Percentiles rank a stretch among this genome's conserved stretches.
Evolutionary conservation across 805 yeast species (phyloP).

Genomic region (Candida awuae): DNA sequence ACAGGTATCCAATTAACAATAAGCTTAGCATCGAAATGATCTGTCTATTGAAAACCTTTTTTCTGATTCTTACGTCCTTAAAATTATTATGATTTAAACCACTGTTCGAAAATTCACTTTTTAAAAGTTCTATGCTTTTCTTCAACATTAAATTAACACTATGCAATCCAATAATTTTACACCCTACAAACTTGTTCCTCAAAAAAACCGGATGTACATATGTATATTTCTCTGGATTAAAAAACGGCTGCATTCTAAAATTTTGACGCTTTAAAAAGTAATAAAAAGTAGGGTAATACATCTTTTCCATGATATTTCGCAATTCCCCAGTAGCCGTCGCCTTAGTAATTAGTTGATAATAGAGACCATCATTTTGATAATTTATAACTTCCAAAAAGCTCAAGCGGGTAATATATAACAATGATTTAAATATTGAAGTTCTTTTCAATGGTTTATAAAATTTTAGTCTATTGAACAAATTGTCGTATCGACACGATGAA

Average conservation of each 20-base stretch:
- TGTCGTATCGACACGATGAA: constrained; percentile 1
- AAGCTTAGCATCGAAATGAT: background rate
- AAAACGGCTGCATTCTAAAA: constrained; percentile 4
- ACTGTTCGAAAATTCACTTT: background rate
- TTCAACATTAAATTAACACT: constrained; percentile 5
- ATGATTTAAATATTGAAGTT: constrained; percentile 1
- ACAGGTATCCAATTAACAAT: constrained; percentile 5
- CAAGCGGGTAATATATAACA: constrained; percentile 6
- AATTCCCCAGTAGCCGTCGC: constrained; percentile 6
- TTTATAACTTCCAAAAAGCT: constrained; percentile 1
- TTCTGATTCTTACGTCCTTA: background rate
- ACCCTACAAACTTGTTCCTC: constrained; percentile 5
- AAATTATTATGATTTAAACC: background rate
- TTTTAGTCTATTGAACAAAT: background rate
- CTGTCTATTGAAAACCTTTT: background rate
- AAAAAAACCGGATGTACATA: constrained; percentile 8
- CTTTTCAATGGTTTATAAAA: constrained; percentile 5
- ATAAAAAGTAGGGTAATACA: constrained; percentile 8
- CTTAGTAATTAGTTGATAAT: background rate
- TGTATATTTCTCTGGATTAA: constrained; percentile 5
- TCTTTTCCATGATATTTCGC: constrained; percentile 3
- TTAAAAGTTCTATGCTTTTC: background rate
- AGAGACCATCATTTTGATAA: constrained; percentile 1
- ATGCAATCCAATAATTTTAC: constrained; percentile 5
- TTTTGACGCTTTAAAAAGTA: constrained; percentile 3